phyloP scores from a whole-genome alignment of 2,329 filamentous ascomycete genomes.

The Blastomyces parvus region DNA sequence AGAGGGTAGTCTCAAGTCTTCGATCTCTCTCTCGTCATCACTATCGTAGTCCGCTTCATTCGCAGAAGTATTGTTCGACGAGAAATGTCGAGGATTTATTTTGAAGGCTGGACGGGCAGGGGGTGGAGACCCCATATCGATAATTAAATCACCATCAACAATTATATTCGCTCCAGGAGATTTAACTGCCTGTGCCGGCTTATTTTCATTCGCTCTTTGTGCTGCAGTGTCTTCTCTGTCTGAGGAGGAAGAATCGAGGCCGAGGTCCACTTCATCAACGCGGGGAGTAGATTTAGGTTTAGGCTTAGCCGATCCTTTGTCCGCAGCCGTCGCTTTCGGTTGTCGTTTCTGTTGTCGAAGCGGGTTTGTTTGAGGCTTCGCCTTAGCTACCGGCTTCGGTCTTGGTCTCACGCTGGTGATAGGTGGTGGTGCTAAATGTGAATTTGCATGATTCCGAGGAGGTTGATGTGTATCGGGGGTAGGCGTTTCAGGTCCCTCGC shows the following conservation, averaged over 20 bases:
- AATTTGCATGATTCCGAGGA: constrained; percentile 28
- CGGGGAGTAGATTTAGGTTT: constrained; percentile 19
- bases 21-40: constrained; percentile 34
- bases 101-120: constrained; percentile 31
- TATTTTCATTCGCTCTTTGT: constrained; percentile 20
- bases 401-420: constrained; percentile 22
- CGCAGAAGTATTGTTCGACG: constrained; percentile 33
- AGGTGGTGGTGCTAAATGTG: constrained; percentile 23
- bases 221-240: constrained; percentile 25
- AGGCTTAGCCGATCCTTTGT: constrained; percentile 18
- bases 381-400: constrained; percentile 17
- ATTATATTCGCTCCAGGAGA: constrained; percentile 38
- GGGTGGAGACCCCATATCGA: constrained; percentile 41
- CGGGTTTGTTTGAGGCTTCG: constrained; percentile 25
- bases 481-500: constrained; percentile 23
- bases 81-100: constrained; percentile 35
- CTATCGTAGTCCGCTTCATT: constrained; percentile 27
- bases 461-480: constrained; percentile 29
- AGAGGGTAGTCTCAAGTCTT: constrained; percentile 30
- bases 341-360: constrained; percentile 24
- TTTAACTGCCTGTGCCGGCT: constrained; percentile 23
- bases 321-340: constrained; percentile 19
- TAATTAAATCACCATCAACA: constrained; percentile 39
- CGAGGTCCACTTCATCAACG: constrained; percentile 21
- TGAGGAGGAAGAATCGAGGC: constrained; percentile 23